Evolutionary conservation across 2,329 filamentous ascomycete genomes (phyloP), one percentile per base, ranked within the genome.

Genomic region (Aureobasidium namibiae): DNA sequence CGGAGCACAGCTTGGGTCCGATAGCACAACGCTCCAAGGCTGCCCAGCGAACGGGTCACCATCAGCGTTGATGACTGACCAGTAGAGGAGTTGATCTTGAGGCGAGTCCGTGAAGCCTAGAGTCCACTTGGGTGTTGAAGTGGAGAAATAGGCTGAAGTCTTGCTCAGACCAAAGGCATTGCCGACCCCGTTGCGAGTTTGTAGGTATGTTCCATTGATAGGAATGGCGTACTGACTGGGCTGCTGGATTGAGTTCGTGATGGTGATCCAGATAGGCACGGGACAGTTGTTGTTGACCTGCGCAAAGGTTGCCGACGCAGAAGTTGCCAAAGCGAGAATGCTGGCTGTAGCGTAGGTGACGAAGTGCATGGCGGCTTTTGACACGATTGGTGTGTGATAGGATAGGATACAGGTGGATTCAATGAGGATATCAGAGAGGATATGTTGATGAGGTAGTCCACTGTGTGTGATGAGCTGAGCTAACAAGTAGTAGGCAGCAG

Each of bases 151-250:
- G 44, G 64, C 56, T n/a, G 62, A 58, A 18, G 60, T 61, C 24
- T 66, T 64, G 42, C 69, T 64, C 26, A 72, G 58, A 24, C 65
- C 69, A 52, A 68, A 64, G 53, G 61, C 65, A 63, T 71, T 70
- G 59, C 67, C 68, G 31, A 58, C 56, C 45, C 68, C 69, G 21
- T 46, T 45, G 44, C 69, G 67, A 6, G 33, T 10, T 24, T 56
- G 56, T 13, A 56, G 29, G 61, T 66, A 69, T 13, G 63, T 61
- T 36, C 63, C 64, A 44, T 63, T 58, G 23, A 58, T 29, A 11
- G 67, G 56, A n/a, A 65, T 60, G 42, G 60, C 33, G 18, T 62
- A 63, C 21, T 59, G 62, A 29, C 49, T 56, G 9, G 62, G 63
- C 9, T 57, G 53, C 38, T 63, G 63, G 8, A 62, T 61, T 31